phyloP scores from a whole-genome alignment of 306 rosid species.

The Luffa acutangula region DNA sequence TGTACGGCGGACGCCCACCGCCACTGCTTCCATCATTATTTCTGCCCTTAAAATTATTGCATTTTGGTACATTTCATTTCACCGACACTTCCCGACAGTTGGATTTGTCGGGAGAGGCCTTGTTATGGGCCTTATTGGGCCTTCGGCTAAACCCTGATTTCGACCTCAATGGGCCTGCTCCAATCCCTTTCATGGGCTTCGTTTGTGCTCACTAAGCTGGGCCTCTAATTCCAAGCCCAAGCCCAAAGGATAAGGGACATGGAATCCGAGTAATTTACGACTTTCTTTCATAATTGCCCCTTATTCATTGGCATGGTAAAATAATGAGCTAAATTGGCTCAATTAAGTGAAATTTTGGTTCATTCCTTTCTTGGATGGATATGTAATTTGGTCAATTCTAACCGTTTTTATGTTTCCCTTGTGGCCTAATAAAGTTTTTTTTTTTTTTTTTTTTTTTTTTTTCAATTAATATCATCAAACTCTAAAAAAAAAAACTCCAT shows the following conservation, averaged over 20 bases:
- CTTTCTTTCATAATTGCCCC: background rate
- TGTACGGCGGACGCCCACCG: constrained; percentile 10
- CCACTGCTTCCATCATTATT: constrained; percentile 1
- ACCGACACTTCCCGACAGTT: constrained; percentile 1
- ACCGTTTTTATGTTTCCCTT: too few relatives aligned
- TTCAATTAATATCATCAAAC: background rate
- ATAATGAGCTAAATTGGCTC: too few relatives aligned
- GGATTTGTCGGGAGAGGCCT: background rate
- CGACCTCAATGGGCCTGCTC: background rate
- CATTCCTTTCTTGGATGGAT: too few relatives aligned
- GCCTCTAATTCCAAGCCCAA: background rate
- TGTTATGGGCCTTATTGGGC: background rate
- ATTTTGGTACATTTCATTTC: background rate
- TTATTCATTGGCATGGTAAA: too few relatives aligned
- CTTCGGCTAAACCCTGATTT: background rate
- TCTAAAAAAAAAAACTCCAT: background rate
- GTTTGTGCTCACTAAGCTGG: background rate
- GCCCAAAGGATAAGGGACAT: background rate
- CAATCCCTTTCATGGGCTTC: background rate
- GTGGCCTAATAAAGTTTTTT: too few relatives aligned
- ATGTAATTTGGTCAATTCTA: too few relatives aligned
- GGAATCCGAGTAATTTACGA: background rate
- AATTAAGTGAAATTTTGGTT: too few relatives aligned
- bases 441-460: too few relatives aligned
- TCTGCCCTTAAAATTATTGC: background rate